Percentiles rank a stretch among this genome's conserved stretches.
These are phyloP conservation scores for Giardia duodenalis DNA, from an alignment of 208 protist species.

Conservation along the genomic window DNA sequence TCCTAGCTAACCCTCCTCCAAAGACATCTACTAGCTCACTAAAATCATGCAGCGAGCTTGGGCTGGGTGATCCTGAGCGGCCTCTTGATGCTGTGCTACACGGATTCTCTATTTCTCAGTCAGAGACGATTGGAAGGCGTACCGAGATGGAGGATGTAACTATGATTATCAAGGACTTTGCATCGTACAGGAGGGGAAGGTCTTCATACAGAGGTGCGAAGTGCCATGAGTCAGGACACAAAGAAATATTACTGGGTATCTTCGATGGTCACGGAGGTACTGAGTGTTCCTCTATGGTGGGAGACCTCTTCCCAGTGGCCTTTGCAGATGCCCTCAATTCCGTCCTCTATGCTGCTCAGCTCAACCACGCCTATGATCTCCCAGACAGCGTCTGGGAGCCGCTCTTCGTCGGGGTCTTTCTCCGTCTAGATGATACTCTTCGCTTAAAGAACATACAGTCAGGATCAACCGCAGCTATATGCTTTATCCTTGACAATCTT, in stretches of 20 bases:
- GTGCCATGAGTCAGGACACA: background rate
- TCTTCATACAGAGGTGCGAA: background rate
- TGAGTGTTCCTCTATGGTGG: background rate
- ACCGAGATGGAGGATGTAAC: conserved; percentile 8
- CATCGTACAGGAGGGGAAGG: background rate
- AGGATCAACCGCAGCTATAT: conserved; percentile 25
- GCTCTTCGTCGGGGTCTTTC: background rate
- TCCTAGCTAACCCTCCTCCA: background rate
- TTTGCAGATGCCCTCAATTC: background rate
- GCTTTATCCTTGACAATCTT: background rate
- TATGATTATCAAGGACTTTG: background rate
- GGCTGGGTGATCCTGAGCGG: background rate
- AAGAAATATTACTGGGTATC: conserved; percentile 20
- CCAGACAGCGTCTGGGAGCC: background rate
- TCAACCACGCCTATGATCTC: background rate
- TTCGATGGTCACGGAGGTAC: conserved; percentile 28
- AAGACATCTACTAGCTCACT: background rate
- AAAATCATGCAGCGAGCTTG: background rate
- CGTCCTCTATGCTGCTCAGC: background rate
- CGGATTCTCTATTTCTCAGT: background rate
- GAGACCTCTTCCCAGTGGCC: background rate
- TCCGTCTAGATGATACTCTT: background rate
- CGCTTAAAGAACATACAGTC: background rate
- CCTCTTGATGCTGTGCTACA: background rate
- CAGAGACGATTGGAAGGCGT: conserved; percentile 10